phyloP scores from a whole-genome alignment of 495 filamentous ascomycete species.

The Penicillium roqueforti region DNA sequence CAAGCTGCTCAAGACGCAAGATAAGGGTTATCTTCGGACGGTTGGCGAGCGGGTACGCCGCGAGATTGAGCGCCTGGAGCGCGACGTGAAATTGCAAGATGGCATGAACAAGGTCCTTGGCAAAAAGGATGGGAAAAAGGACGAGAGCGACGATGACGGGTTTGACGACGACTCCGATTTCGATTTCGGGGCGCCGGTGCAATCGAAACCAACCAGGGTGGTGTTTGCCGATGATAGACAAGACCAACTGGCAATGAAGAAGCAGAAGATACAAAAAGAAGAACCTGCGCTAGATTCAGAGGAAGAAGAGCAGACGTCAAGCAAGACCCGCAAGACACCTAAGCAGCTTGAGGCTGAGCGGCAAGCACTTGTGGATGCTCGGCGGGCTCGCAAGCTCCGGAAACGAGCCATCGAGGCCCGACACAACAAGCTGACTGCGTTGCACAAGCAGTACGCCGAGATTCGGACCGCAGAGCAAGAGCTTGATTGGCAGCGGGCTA shows the following conservation, averaged over 20 bases:
- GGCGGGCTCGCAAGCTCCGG: conserved; percentile 43
- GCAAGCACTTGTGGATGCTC: conserved; percentile 38
- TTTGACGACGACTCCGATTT: conserved; percentile 29
- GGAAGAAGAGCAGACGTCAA: conserved; percentile 24
- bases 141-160: conserved; percentile 22
- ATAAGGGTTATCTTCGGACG: conserved; percentile 79
- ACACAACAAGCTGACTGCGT: conserved; percentile 54
- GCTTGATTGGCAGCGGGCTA: conserved; percentile 71
- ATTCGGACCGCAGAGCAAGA: conserved; percentile 69
- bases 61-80: conserved; percentile 56
- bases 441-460: conserved; percentile 65
- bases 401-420: conserved; percentile 46
- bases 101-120: conserved; percentile 30
- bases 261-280: conserved; percentile 16
- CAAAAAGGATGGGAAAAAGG: conserved; percentile 24
- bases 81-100: conserved; percentile 44
- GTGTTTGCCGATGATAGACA: conserved; percentile 54
- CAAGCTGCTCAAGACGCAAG: conserved; percentile 92
- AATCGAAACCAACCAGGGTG: conserved; percentile 40
- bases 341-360: conserved; percentile 42
- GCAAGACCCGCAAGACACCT: conserved; percentile 29
- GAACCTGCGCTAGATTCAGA: conserved; percentile 29
- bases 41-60: conserved; percentile 55
- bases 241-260: conserved; percentile 44
- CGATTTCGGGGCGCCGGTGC: conserved; percentile 26